These are phyloP conservation scores for Chernovozyma sophiae-reginae DNA, from an alignment of 1,139 yeast species.

Conservation along the genomic window DNA sequence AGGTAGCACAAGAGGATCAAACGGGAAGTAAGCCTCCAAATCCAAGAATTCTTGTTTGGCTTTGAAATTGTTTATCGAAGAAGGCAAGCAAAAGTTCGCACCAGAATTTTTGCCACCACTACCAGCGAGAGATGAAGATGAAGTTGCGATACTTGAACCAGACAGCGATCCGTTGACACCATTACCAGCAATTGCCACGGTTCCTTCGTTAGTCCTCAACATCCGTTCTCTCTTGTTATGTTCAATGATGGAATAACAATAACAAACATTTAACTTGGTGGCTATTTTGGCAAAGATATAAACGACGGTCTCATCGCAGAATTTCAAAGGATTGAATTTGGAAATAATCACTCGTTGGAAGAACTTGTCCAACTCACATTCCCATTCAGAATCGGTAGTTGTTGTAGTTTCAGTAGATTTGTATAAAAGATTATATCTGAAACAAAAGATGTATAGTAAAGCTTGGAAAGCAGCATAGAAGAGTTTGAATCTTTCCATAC, in stretches of 20 bases:
- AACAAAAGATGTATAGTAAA: conserved; percentile 84
- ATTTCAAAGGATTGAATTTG: conserved; percentile 88
- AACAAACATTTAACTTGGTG: conserved; percentile 83
- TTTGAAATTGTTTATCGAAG: conserved; percentile 38
- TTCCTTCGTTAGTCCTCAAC: conserved; percentile 28
- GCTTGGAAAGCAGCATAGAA: conserved; percentile 95
- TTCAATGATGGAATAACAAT: conserved; percentile 90
- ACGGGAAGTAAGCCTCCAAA: conserved; percentile 90
- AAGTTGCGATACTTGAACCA: background rate
- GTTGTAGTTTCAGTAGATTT: conserved; percentile 11
- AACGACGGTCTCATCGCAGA: conserved; percentile 91
- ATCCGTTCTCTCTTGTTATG: conserved; percentile 73
- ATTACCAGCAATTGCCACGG: background rate
- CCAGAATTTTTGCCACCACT: background rate
- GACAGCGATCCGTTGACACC: too few species aligned
- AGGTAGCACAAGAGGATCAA: conserved; percentile 83
- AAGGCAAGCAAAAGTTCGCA: conserved; percentile 16
- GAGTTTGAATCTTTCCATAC: conserved; percentile 77
- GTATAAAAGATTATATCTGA: conserved; percentile 65
- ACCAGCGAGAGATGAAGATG: background rate
- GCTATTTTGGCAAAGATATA: conserved; percentile 91
- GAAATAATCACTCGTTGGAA: conserved; percentile 85
- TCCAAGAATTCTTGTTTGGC: conserved; percentile 78
- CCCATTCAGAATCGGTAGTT: conserved; percentile 54
- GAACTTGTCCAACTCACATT: conserved; percentile 74